Conservation (phyloP, 2,329 filamentous ascomycete genomes). For the Hymenoscyphus occultus region DNA sequence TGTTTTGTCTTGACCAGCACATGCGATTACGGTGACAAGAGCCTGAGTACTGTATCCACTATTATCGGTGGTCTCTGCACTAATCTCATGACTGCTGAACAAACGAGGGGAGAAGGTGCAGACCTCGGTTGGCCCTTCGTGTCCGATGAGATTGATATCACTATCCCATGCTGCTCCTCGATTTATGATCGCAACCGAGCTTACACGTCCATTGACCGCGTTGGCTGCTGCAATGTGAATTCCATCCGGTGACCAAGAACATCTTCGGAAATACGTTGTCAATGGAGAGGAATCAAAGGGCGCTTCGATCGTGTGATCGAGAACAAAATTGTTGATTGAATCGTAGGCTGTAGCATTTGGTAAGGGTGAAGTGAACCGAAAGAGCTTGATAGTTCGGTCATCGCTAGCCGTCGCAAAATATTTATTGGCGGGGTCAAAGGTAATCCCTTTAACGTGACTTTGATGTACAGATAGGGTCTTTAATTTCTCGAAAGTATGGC, state of each 20-base stretch:
- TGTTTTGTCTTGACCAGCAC: slow-evolving; percentile 94
- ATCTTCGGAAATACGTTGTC: slow-evolving; percentile 94
- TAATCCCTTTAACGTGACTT: slow-evolving; percentile 97
- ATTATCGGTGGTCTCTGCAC: slow-evolving; percentile 47
- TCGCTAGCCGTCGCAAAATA: slow-evolving; percentile 98
- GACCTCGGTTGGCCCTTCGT: slow-evolving; percentile 95
- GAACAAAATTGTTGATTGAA: slow-evolving; percentile 92
- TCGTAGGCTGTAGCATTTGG: slow-evolving; percentile 93
- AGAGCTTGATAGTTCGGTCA: slow-evolving; percentile 94
- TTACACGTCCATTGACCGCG: slow-evolving; percentile 94
- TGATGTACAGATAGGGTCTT: slow-evolving; percentile 92
- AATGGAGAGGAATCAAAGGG: slow-evolving; percentile 90
- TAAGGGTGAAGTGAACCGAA: slow-evolving; percentile 85
- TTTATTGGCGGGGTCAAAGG: slow-evolving; percentile 97
- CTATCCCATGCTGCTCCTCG: slow-evolving; percentile 82
- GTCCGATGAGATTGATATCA: slow-evolving; percentile 95
- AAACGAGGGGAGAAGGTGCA: slow-evolving; percentile 94
- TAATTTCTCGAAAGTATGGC: slow-evolving; percentile 95
- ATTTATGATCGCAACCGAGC: slow-evolving; percentile 93
- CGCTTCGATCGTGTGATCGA: slow-evolving; percentile 84
- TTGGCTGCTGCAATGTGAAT: slow-evolving; percentile 97
- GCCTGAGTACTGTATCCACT: slow-evolving; percentile 47
- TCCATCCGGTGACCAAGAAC: slow-evolving; percentile 96
- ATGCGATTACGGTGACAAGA: slow-evolving; percentile 89
- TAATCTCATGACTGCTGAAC: slow-evolving; percentile 68